Evolutionary conservation across 768 basidiomycete genomes (phyloP).

Genomic region (Podaxis mareebaensis): DNA sequence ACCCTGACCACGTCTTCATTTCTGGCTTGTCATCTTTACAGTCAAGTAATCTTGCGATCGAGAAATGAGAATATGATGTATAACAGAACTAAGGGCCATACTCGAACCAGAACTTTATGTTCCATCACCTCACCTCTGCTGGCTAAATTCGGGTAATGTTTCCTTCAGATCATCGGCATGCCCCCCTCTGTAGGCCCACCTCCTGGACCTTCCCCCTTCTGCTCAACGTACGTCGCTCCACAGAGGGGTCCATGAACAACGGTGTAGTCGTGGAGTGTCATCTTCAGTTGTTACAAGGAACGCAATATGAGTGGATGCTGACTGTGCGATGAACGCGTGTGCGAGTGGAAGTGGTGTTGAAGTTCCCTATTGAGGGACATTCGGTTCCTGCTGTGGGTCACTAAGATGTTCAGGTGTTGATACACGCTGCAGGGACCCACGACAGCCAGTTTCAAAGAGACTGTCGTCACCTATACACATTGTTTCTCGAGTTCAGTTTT

Average conservation of each 20-base stretch:
- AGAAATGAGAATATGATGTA: not conserved
- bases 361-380: conserved; percentile 78
- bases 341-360: conserved; percentile 86
- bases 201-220: conserved; percentile 84
- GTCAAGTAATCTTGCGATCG: not conserved
- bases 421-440: conserved; percentile 47
- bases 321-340: conserved; percentile 84
- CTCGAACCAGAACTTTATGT: conserved; percentile 28
- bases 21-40: not conserved
- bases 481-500: conserved; percentile 43
- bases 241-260: conserved; percentile 75
- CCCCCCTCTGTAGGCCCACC: conserved; percentile 79
- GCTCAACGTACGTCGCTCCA: conserved; percentile 80
- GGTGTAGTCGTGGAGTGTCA: conserved; percentile 77
- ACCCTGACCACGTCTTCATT: not conserved
- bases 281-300: conserved; percentile 77
- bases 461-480: conserved; percentile 97
- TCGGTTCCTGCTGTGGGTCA: conserved; percentile 65
- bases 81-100: conserved; percentile 1
- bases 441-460: conserved; percentile 90
- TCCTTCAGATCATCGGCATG: conserved; percentile 91
- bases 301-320: conserved; percentile 76
- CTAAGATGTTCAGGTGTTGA: not conserved
- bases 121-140: conserved; percentile 62
- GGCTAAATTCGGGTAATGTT: conserved; percentile 88